These are phyloP conservation scores for Cystobasidium sp. DNA, from an alignment of 1,284 basidiomycete species.

Conservation along the genomic window DNA sequence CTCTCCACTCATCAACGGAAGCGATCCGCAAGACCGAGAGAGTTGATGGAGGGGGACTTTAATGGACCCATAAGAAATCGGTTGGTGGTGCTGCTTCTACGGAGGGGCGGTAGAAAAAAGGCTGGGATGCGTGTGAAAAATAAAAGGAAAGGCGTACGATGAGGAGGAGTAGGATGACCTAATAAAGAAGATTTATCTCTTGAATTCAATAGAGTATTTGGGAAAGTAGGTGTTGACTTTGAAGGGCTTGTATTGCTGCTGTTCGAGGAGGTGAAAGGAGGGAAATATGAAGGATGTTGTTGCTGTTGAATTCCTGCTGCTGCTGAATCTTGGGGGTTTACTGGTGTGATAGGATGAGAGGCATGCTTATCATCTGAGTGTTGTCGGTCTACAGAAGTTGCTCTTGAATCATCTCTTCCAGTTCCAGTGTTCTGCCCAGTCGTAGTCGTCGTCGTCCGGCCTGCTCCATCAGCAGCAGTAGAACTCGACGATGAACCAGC, in stretches of 20 bases:
- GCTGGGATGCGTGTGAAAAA: neutral
- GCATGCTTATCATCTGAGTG: slow-evolving; percentile 4
- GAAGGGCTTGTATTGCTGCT: neutral
- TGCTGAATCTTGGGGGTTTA: too few relatives aligned
- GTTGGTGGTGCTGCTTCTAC: too few relatives aligned
- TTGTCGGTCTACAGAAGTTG: neutral
- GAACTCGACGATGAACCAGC: neutral
- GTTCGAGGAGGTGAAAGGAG: slow-evolving; percentile 10
- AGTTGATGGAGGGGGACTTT: too few relatives aligned
- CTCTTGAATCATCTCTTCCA: neutral
- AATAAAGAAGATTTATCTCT: slow-evolving; percentile 21
- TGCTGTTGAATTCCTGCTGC: neutral
- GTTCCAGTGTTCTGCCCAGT: neutral
- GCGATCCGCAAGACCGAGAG: too few relatives aligned
- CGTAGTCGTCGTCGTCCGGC: neutral
- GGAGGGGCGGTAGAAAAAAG: too few relatives aligned
- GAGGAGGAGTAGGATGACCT: neutral
- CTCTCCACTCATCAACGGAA: too few relatives aligned
- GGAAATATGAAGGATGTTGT: slow-evolving; percentile 7
- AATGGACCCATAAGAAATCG: neutral
- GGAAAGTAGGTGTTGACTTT: neutral
- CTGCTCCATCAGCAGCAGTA: slow-evolving; percentile 1
- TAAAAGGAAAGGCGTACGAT: slow-evolving; percentile 6
- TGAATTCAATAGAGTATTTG: neutral
- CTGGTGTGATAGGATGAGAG: neutral